Percentiles rank a stretch among this genome's conserved stretches.
Conservation (phyloP, 192 early-diverging fungal genomes). For the Coemansia sp. region DNA sequence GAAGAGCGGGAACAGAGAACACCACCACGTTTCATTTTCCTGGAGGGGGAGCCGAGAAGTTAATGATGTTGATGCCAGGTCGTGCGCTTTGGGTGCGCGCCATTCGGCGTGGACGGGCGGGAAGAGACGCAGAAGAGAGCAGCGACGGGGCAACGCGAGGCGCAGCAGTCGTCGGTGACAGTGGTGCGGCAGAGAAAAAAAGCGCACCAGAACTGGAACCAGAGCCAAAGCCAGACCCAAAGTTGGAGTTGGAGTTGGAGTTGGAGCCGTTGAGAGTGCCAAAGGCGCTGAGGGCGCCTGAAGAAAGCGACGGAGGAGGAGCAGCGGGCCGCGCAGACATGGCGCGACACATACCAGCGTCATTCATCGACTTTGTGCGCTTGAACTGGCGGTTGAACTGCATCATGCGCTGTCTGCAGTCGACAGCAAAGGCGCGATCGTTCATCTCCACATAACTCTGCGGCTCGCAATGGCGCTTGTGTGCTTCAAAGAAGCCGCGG, state of each 20-base stretch:
- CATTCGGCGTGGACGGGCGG: constrained; percentile 20
- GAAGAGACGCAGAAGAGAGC: constrained; percentile 33
- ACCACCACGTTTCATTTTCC: not conserved
- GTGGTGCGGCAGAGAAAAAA: constrained; percentile 11
- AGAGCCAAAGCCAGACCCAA: too few species aligned
- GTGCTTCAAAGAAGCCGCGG: constrained; percentile 64
- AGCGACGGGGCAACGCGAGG: constrained; percentile 1
- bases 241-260: not conserved
- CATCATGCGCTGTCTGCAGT: constrained; percentile 56
- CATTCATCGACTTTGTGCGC: constrained; percentile 57
- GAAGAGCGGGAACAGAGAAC: not conserved
- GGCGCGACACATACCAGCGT: constrained; percentile 23
- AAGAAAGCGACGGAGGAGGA: not conserved
- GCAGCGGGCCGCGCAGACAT: constrained; percentile 16
- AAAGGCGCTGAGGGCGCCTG: not conserved
- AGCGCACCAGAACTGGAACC: constrained; percentile 12
- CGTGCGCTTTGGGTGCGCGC: constrained; percentile 49
- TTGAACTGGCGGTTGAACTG: constrained; percentile 59
- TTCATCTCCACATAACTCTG: constrained; percentile 82
- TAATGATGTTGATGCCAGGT: constrained; percentile 41
- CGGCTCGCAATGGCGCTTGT: constrained; percentile 68
- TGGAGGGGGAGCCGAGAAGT: constrained; percentile 17
- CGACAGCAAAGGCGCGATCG: constrained; percentile 58
- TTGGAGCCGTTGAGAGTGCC: too few species aligned
- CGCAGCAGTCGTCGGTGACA: constrained; percentile 30